Base-by-base conservation (phyloP, 208 protist species). In the Lotmaria passim region DNA sequence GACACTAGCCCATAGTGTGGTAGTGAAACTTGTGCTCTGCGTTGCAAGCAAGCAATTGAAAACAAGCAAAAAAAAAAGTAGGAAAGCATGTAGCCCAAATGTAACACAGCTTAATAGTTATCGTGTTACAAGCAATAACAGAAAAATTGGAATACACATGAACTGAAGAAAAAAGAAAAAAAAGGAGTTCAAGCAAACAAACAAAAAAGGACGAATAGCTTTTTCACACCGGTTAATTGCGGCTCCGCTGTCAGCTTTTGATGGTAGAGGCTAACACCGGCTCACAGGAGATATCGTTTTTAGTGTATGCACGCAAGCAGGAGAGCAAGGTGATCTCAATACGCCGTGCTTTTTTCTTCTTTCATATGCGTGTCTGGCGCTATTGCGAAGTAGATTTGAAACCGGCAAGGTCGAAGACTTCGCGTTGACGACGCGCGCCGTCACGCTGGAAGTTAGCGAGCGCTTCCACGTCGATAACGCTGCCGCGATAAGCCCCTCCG, bases 391-490 rank as follows among this genome's bases (percentile, higher is more conserved):
- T 23, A 23, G 31, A 24, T 21, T 66, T 53, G 28, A 23, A 31
- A 33, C 14, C 31, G 7, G 60, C 44, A 11, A 34, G 12, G 15
- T n/a, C 28, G 46, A 53, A 39, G 23, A 56, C 10, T 31, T 66
- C 39, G 12, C 56, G 56, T 34, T 75, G 61, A 10, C 75, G 69
- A 23, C 60, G 63, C 15, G 75, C 75, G 11, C 75, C 75, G 19
- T 77, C 64, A 23, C 75, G 71, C 21, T 57, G 65, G 34, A 81
- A 77, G 7, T 15, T 30, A 8, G 66, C 36, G 23, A 52, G 51
- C 3, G 71, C 71, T 21, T 70, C 44, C 19, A 41, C 33, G 39
- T 77, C 71, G n/a, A 77, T 77, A 11, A 77, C 61, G 30, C 44
- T 58, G 50, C 56, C 11, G 41, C 63, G 62, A 11, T 44, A 28